phyloP scores from a whole-genome alignment of 1,284 basidiomycete genomes.

The Heterobasidion irregulare region DNA sequence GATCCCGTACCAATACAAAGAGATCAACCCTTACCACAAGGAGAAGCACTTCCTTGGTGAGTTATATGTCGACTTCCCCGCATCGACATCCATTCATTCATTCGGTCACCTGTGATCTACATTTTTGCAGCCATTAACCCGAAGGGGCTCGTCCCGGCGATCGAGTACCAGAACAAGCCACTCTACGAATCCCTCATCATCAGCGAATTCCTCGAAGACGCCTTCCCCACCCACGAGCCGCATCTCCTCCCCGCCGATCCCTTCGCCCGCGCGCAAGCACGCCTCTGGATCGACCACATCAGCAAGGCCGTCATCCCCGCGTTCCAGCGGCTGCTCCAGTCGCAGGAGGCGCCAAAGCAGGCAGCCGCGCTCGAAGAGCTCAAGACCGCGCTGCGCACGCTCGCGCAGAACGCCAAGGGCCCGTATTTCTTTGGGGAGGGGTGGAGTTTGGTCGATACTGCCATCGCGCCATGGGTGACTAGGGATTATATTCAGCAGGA shows the following conservation, averaged over 20 bases:
- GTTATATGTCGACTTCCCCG: constrained; percentile 5
- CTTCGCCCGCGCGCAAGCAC: constrained; percentile 37
- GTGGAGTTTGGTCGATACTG: constrained; percentile 50
- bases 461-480: constrained; percentile 50
- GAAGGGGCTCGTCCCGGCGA: constrained; percentile 59
- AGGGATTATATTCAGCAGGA: constrained; percentile 41
- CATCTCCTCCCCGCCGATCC: constrained; percentile 41
- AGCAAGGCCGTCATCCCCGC: constrained; percentile 42
- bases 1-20: constrained; percentile 56
- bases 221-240: constrained; percentile 36
- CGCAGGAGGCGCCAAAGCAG: constrained; percentile 42
- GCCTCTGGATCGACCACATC: constrained; percentile 48
- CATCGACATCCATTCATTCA: not conserved
- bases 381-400: constrained; percentile 36
- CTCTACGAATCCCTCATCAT: constrained; percentile 55
- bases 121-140: constrained; percentile 44
- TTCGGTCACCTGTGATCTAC: not conserved
- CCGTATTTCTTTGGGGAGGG: constrained; percentile 53
- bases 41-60: constrained; percentile 50
- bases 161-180: constrained; percentile 47
- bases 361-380: constrained; percentile 36
- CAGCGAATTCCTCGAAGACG: constrained; percentile 56
- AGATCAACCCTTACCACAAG: constrained; percentile 68
- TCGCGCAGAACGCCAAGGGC: constrained; percentile 39
- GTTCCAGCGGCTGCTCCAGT: constrained; percentile 44